Evolutionary conservation across 257 asterid species (phyloP), one percentile per base, ranked within the genome.

Genomic region (Agastache rugosa): DNA sequence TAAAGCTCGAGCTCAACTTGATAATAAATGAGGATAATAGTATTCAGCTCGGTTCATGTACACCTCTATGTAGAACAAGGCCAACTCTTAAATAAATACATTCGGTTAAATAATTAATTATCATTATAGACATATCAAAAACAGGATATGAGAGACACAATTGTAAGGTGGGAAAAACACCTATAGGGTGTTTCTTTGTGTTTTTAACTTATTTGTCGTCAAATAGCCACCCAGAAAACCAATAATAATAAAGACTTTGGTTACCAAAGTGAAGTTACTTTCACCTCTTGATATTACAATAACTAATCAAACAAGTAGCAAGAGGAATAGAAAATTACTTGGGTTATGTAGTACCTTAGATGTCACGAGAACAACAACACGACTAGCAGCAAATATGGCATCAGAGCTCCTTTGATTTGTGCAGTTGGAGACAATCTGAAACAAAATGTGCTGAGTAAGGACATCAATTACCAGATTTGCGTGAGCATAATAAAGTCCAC

Each of bases 381-480:
- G 90, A 20, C 81, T 81, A 79, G 74, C 80, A 59, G 97, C 92
- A 85, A 88, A 94, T 37, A 83, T 62, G 50, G 80, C 82, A 53
- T 72, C 78, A 65, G 75, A 71, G 81, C 84, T 82, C 79, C 77
- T 83, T 63, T 75, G 77, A 37, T 76, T 87, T 69, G 83, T 81
- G 84, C 91, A 86, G 80, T 65, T 47, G 82, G 87, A 87, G 66
- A 90, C 89, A 47, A 90, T 81, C 97, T 90, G 91, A 81, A 80
- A 82, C 53, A 31, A 71, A 27, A 81, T 60, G 68, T 37, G 68
- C 71, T 60, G 55, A 61, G 73, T 79, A 59, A 77, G 80, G 59
- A 74, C 53, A 41, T 73, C 63, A 37, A 60, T 45, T 75, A 67
- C 71, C 67, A 72, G 77, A 66, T 31, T 73, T 37, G 39, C 34